Evolutionary conservation across 208 protist genomes (phyloP), one percentile per base, ranked within the genome.

Genomic region (Trypanosoma grayi): DNA sequence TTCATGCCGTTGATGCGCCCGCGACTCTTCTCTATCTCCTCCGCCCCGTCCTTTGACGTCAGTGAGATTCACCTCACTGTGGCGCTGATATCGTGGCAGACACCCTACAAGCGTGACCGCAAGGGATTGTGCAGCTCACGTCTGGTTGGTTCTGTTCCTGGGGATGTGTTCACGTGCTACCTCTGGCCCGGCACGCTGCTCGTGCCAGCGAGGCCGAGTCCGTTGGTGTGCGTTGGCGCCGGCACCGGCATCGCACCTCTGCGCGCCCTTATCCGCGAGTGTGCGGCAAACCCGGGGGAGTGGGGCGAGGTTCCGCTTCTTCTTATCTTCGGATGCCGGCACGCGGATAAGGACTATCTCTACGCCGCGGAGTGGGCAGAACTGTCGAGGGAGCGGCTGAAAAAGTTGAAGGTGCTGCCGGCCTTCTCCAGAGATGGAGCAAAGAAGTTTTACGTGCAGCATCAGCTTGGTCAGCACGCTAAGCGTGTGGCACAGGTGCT

Each of bases 401-500:
- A 69, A 9, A n/a, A 47, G 8, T 61, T 95, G 30, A 59, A 73
- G n/a, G 71, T 95, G 5, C 51, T 93, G 16, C 70, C 85, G 0
- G 89, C 89, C 18, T 95, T 95, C 47, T 95, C 89, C 16, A 85
- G 89, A 43, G 81, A 90, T 65, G 51, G 76, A 22, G 63, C 60
- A 1, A 78, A 78, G 47, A 95, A 95, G 70, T 58, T 88, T 25
- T 95, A 95, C 62, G 89, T 95, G 44, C 89, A 95, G 66, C 85
- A 95, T 67, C 74, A 81, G 24, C 67, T 95, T 37, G 88, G 85
- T 28, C 43, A 81, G 55, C 69, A 89, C 37, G 85, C 88, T 18
- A 62, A 34, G 37, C 60, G 72, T n/a, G 76, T 90, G 4, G 79
- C 60, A 13, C 22, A 40, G 0, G 74, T 95, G 34, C 25, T 95